Evolutionary conservation across 768 basidiomycete genomes (phyloP), one percentile per base, ranked within the genome.

Genomic region (Artomyces pyxidatus): DNA sequence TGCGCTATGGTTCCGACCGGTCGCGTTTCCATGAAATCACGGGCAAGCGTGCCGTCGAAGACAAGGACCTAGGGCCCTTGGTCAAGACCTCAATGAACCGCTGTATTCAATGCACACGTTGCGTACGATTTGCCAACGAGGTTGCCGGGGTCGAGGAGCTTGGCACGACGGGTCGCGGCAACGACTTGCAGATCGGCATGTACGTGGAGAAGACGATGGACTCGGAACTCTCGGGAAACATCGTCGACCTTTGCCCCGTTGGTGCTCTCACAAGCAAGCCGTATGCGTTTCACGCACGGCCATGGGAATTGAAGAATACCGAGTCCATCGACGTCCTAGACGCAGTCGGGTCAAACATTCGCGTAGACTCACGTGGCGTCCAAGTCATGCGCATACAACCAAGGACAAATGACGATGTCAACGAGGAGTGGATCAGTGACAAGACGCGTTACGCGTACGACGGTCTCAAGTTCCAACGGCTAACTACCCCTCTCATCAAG

Each of bases 381-480:
- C 82, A 90, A 65, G 95, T 98, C 54, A 98, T 98, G 94, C 85
- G 96, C 43, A 78, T 99, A 58, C 93, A 96, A 62, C 96, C 96
- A 1, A 80, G 88, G 61, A 88, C 90, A 43, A 98, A 97, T 64
- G 96, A 98, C 66, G 89, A 96, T 57, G 84, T 99, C 55, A 99
- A 99, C 66, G 96, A 99, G 72, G 96, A 99, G 67, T 98, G 96
- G 96, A 95, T 99, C 65, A 92, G 79, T 66, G 96, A 99, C 76
- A 99, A 99, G 77, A 93, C 95, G 2, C 88, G 96, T 49, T 93
- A 92, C 65, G 88, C 95, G 1, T 88, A 93, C 65, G 96, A 99
- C 60, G 96, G 96, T 9, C 77, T 99, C 27, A 82, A 81, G 61
- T 95, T 91, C 76, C 96, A 99, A 66, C 86, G 95, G 19, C 72